Evolutionary conservation across 768 basidiomycete genomes (phyloP), one percentile per base, ranked within the genome.

Genomic region (Agaricus bisporus): DNA sequence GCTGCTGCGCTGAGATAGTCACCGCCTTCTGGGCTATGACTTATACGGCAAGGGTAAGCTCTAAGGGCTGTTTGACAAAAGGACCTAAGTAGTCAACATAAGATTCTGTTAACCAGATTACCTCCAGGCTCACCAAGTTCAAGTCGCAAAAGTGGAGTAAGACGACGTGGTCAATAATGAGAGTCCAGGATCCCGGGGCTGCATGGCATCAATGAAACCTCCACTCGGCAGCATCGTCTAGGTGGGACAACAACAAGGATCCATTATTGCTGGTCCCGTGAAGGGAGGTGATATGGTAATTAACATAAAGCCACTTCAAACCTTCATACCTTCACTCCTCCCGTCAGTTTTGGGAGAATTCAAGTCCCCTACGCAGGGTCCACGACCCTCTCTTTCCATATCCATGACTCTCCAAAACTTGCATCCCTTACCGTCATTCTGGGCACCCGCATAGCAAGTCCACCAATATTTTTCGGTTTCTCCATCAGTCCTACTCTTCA

Each of bases 361-460:
- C 14, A 54, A 39, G 52, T 62, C 59, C 18, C 63, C 63, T 47
- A 68, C 58, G 51, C 64, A 66, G 17, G 79, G 74, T 2, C 84
- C 83, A 61, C 90, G 72, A 15, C 82, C 81, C 65, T 92, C 90
- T 6, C 69, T 74, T 42, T 72, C 64, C 71, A 85, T 79, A 64
- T 91, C 81, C 80, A 91, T 74, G 5, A 83, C 72, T 59, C 79
- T 82, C 86, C 88, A 90, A 53, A 81, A 80, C 26, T 77, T 75
- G 58, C 90, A 92, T 0, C 86, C 87, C 65, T 89, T 88, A 3
- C 91, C 91, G 10, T 91, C 85, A 55, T 89, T 90, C 65, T 90
- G 87, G 17, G 85, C 85, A 0, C 86, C 87, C 1, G 85, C 86
- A 60, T 86, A 85, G 60, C 90, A 92, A 22, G 78, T 72, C 86